A percentile compares a stretch with the other conserved stretches of the same genome.
Evolutionary conservation across 2,329 filamentous ascomycete species (phyloP).

Genomic region (Dactylellina drechsleri): DNA sequence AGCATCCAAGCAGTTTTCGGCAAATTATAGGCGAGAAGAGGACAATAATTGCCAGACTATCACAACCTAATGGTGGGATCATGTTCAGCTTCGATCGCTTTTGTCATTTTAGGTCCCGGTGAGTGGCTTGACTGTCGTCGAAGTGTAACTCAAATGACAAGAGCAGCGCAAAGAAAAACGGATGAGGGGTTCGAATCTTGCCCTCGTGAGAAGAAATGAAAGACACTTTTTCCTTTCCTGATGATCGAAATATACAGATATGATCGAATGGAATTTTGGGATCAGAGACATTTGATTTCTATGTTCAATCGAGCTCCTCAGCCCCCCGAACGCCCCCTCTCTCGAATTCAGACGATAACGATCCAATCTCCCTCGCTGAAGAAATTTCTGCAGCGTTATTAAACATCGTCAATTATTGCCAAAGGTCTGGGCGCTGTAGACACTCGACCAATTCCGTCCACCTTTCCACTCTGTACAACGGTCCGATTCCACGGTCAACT

Average conservation of each 20-base stretch:
- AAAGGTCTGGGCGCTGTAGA: conserved; percentile 27
- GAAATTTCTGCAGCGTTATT: too few relatives aligned
- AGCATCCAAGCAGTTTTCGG: conserved; percentile 38
- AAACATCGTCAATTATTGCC: conserved; percentile 8
- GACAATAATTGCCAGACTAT: too few relatives aligned
- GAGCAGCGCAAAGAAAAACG: not conserved
- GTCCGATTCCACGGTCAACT: too few relatives aligned
- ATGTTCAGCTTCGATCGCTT: not conserved
- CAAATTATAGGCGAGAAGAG: conserved; percentile 31
- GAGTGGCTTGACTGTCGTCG: conserved; percentile 9
- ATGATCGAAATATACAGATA: too few relatives aligned
- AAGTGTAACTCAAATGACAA: conserved; percentile 3
- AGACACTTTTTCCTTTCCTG: too few relatives aligned
- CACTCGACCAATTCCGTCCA: conserved; percentile 39
- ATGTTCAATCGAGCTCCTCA: not conserved
- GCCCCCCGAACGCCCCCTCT: not conserved
- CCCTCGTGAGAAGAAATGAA: too few relatives aligned
- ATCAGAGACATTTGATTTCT: not conserved
- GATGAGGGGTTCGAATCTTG: too few relatives aligned
- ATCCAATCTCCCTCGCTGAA: too few relatives aligned
- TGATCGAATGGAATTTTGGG: not conserved
- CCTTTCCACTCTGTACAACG: conserved; percentile 22
- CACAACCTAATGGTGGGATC: too few relatives aligned
- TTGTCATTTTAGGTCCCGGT: not conserved
- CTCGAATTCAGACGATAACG: too few relatives aligned